Percentiles rank a stretch among this genome's conserved stretches.
phyloP scores from a whole-genome alignment of 495 filamentous ascomycete genomes.

The Astrothelium subdiscretum region DNA sequence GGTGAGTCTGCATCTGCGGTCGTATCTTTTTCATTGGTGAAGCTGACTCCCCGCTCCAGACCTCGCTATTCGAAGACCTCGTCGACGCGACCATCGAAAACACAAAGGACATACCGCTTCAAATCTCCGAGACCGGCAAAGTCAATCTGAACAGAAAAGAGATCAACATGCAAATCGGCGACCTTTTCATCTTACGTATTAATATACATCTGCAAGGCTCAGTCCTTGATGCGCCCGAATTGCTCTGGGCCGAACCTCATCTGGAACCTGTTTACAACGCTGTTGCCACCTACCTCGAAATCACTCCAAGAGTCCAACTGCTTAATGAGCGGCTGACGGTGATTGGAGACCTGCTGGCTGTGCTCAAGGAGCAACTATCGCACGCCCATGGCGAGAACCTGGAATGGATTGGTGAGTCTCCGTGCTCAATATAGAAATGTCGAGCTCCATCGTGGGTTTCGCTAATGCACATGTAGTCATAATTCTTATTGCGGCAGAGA shows the following conservation, averaged over 20 bases:
- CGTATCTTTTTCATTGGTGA: too few species aligned
- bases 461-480: conserved; percentile 48
- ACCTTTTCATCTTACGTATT: conserved; percentile 93
- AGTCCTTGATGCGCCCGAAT: conserved; percentile 91
- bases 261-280: conserved; percentile 92
- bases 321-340: conserved; percentile 85
- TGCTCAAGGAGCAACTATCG: conserved; percentile 90
- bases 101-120: conserved; percentile 78
- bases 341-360: conserved; percentile 85
- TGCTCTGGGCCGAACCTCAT: conserved; percentile 97
- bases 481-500: conserved; percentile 89
- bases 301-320: conserved; percentile 88
- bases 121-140: conserved; percentile 83
- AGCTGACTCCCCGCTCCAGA: conserved; percentile 36
- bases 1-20: too few species aligned
- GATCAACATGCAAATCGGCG: conserved; percentile 98
- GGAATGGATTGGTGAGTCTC: conserved; percentile 54
- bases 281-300: conserved; percentile 89
- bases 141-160: conserved; percentile 70
- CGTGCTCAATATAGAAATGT: neutral
- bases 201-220: conserved; percentile 96
- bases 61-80: conserved; percentile 93
- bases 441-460: neutral
- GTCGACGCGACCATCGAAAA: conserved; percentile 85
- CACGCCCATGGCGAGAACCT: conserved; percentile 93